These are phyloP conservation scores for Kodamaea laetipori DNA, from an alignment of 805 yeast genomes.

Conservation along the genomic window DNA sequence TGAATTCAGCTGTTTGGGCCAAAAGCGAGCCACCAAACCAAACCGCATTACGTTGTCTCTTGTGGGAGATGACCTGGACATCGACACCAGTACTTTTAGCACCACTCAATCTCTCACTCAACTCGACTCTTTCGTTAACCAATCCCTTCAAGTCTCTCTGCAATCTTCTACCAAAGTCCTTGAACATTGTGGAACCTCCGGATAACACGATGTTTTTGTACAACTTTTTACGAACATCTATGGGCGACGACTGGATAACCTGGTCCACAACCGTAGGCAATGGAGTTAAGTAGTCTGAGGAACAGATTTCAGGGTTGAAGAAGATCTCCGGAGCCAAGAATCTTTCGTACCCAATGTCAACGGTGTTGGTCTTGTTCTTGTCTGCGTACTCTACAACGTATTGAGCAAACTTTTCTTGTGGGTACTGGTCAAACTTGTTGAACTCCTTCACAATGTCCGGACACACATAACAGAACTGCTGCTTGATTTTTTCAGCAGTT, in stretches of 20 bases:
- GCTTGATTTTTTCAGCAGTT: constrained; percentile 96
- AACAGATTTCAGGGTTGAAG: constrained; percentile 96
- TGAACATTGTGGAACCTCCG: constrained; percentile 99
- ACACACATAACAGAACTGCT: constrained; percentile 94
- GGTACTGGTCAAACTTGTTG: constrained; percentile 89
- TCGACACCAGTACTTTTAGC: constrained; percentile 90
- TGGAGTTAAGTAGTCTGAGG: constrained; percentile 93
- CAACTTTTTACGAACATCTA: constrained; percentile 95
- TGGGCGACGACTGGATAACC: constrained; percentile 93
- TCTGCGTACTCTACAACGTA: constrained; percentile 84
- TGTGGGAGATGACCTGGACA: constrained; percentile 95
- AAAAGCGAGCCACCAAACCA: constrained; percentile 98
- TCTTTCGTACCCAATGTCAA: constrained; percentile 97
- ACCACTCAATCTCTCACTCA: constrained; percentile 74
- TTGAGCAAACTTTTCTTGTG: constrained; percentile 86
- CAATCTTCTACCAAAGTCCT: constrained; percentile 95
- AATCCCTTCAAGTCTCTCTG: constrained; percentile 90
- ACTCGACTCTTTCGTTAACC: constrained; percentile 85
- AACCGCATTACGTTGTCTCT: constrained; percentile 97
- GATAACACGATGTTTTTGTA: constrained; percentile 93
- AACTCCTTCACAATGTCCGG: constrained; percentile 98
- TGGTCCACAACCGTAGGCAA: constrained; percentile 94
- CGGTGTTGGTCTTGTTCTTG: constrained; percentile 49
- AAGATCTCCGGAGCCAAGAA: constrained; percentile 99
- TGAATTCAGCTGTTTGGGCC: constrained; percentile 97